These are phyloP conservation scores for Beauveria pseudobassiana DNA, from an alignment of 2,329 filamentous ascomycete species.

Conservation along the genomic window DNA sequence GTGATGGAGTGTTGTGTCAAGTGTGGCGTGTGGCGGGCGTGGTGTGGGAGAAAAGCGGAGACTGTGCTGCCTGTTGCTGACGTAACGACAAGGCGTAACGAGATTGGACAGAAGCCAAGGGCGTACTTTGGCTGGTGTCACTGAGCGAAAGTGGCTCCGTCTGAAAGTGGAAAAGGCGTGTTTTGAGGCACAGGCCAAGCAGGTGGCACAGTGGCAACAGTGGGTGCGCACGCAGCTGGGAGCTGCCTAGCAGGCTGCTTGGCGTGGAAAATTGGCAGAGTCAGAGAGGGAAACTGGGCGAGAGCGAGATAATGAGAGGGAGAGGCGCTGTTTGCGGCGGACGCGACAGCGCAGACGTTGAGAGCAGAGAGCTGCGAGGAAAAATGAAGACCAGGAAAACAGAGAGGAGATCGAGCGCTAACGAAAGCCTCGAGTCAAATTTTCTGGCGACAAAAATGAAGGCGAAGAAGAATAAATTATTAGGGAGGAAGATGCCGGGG, in stretches of 20 bases:
- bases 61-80: constrained; percentile 23
- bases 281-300: neutral
- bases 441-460: constrained; percentile 16
- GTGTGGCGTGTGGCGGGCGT: constrained; percentile 12
- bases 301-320: neutral
- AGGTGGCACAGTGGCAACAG: too few relatives aligned
- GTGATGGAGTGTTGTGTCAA: neutral
- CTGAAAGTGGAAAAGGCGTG: neutral
- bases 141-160: constrained; percentile 9
- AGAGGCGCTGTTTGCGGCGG: neutral
- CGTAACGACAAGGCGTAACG: constrained; percentile 22
- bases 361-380: neutral
- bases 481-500: constrained; percentile 14
- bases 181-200: constrained; percentile 5
- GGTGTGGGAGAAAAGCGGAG: constrained; percentile 11
- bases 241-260: constrained; percentile 9
- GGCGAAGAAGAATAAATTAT: constrained; percentile 15
- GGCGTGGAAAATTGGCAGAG: neutral
- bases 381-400: constrained; percentile 10
- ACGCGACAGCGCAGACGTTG: neutral
- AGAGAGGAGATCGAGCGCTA: constrained; percentile 37
- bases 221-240: constrained; percentile 9
- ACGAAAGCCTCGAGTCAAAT: constrained; percentile 35
- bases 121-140: constrained; percentile 1
- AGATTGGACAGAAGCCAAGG: constrained; percentile 1